A percentile compares a stretch with the other conserved stretches of the same genome.
Evolutionary conservation across 805 yeast species (phyloP).

Genomic region (Metschnikowia lochheadii): DNA sequence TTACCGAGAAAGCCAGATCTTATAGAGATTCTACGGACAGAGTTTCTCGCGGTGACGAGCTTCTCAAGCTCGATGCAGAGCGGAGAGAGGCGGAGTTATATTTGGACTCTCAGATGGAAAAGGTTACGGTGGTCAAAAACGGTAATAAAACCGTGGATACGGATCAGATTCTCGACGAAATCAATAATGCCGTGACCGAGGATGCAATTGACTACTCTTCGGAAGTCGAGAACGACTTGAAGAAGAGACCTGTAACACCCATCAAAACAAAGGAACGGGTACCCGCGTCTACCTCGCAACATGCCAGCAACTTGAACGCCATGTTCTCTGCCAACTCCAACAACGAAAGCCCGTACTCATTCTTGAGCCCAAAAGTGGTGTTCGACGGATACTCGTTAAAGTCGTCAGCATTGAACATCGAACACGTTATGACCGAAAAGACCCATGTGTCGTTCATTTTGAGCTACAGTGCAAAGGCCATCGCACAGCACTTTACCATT

Average conservation of each 20-base stretch:
- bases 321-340: constrained; percentile 7
- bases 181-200: constrained; percentile 37
- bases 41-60: constrained; percentile 1
- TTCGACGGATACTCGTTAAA: constrained; percentile 34
- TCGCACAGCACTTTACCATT: constrained; percentile 80
- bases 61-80: background rate
- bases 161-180: constrained; percentile 35
- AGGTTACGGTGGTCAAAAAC: constrained; percentile 1
- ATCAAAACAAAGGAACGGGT: constrained; percentile 13
- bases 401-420: constrained; percentile 31
- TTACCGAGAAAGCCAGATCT: background rate
- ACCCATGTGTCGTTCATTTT: constrained; percentile 81
- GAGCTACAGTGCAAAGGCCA: constrained; percentile 57
- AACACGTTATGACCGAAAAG: constrained; percentile 40
- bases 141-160: constrained; percentile 19
- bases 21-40: background rate
- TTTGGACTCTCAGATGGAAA: background rate
- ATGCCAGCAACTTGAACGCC: constrained; percentile 15
- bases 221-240: constrained; percentile 17
- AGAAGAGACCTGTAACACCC: constrained; percentile 33
- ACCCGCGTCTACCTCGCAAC: constrained; percentile 5
- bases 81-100: constrained; percentile 1
- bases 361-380: constrained; percentile 26
- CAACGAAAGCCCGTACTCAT: constrained; percentile 12
- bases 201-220: constrained; percentile 29